phyloP scores from a whole-genome alignment of 73 alveolate genomes.

The Paramecium biaurelia region DNA sequence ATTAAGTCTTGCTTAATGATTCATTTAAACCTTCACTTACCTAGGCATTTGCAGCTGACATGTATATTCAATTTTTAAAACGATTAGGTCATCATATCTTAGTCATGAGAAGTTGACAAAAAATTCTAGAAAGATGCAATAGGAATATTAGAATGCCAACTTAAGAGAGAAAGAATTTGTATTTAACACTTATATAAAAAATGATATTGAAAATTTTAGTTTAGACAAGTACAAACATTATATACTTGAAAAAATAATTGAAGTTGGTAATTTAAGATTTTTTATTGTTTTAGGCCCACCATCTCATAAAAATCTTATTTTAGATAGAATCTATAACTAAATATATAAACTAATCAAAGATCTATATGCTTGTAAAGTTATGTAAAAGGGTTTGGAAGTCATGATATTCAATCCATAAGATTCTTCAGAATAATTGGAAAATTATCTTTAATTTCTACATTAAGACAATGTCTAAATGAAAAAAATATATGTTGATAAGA shows the following conservation, averaged over 20 bases:
- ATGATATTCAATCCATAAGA: neutral
- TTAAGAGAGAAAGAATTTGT: neutral
- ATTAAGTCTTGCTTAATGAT: neutral
- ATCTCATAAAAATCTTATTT: neutral
- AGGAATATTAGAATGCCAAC: constrained; percentile 53
- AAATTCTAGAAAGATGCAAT: constrained; percentile 53
- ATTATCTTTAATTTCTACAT: neutral
- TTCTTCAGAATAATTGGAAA: neutral
- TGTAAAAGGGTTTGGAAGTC: constrained; percentile 43
- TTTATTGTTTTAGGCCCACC: constrained; percentile 23
- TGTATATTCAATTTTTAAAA: neutral
- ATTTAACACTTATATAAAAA: constrained; percentile 28
- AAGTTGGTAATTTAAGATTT: constrained; percentile 7
- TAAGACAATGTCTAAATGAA: neutral
- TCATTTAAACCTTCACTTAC: neutral
- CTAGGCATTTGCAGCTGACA: constrained; percentile 30
- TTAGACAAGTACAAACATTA: constrained; percentile 57
- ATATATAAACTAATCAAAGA: constrained; percentile 20
- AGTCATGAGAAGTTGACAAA: constrained; percentile 44
- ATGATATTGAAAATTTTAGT: constrained; percentile 48
- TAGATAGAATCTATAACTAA: constrained; percentile 9
- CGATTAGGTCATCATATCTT: constrained; percentile 32
- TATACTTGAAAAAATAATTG: constrained; percentile 40
- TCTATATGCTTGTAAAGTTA: constrained; percentile 51
- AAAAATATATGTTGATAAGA: constrained; percentile 14